phyloP scores from a whole-genome alignment of 768 basidiomycete species.

The Lactarius trivialis region DNA sequence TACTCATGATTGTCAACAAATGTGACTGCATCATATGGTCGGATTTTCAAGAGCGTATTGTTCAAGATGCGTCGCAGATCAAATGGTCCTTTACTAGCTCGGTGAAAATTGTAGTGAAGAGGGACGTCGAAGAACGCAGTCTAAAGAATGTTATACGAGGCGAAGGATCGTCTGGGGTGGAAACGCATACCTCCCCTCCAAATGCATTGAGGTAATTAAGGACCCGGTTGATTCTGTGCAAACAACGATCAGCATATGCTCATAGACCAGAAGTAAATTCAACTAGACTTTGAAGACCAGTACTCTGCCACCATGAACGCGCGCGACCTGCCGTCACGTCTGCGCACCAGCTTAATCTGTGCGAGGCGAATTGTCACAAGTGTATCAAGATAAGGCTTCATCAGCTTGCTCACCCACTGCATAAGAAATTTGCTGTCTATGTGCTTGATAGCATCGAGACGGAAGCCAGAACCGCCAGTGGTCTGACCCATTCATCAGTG shows the following conservation, averaged over 20 bases:
- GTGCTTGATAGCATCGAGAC: constrained; percentile 90
- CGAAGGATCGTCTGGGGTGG: neutral
- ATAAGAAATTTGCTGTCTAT: constrained; percentile 66
- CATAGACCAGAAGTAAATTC: neutral
- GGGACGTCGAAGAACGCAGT: constrained; percentile 90
- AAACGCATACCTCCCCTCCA: constrained; percentile 50
- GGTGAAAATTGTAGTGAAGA: constrained; percentile 75
- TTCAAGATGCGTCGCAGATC: constrained; percentile 74
- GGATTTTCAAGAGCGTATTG: constrained; percentile 55
- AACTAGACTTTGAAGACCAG: constrained; percentile 65
- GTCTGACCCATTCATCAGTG: constrained; percentile 37
- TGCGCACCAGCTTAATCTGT: constrained; percentile 50
- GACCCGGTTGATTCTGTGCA: constrained; percentile 35
- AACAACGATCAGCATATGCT: constrained; percentile 29
- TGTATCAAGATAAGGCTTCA: neutral
- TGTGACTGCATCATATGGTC: constrained; percentile 79
- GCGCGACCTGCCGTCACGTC: constrained; percentile 36
- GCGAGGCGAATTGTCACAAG: neutral
- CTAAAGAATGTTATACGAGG: constrained; percentile 33
- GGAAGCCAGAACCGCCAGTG: constrained; percentile 66
- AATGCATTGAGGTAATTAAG: constrained; percentile 55
- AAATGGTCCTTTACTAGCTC: constrained; percentile 68
- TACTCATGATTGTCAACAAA: constrained; percentile 91
- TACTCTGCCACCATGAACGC: constrained; percentile 75
- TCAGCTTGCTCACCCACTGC: constrained; percentile 49